Evolutionary conservation across 192 early-diverging fungal species (phyloP).

Genomic region (Podochytrium sp.): DNA sequence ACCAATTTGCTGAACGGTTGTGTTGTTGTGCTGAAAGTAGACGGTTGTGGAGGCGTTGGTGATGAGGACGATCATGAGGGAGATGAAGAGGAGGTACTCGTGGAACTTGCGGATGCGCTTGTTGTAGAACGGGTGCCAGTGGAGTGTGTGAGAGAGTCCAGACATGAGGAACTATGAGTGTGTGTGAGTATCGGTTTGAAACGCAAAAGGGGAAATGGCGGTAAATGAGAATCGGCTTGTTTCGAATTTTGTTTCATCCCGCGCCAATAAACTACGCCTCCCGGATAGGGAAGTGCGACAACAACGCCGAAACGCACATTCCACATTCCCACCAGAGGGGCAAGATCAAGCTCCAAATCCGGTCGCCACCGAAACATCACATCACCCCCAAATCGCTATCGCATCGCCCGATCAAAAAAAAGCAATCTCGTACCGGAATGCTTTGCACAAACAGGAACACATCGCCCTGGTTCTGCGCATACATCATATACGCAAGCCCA

Average conservation of each 20-base stretch:
- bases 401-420: no score
- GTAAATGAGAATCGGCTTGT: no score
- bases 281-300: no score
- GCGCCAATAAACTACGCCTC: no score
- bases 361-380: no score
- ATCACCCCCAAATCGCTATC: no score
- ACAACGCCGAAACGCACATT: no score
- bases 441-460: slow-evolving; percentile 29
- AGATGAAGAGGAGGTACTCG: slow-evolving; percentile 24
- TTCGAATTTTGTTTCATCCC: no score
- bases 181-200: background rate
- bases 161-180: background rate
- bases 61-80: slow-evolving; percentile 8
- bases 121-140: slow-evolving; percentile 37
- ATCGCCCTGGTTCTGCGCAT: slow-evolving; percentile 21
- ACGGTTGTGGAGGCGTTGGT: slow-evolving; percentile 26
- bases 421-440: slow-evolving; percentile 15
- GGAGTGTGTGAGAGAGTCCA: slow-evolving; percentile 23
- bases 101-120: slow-evolving; percentile 24
- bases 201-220: no score
- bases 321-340: no score
- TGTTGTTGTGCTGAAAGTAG: background rate
- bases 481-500: slow-evolving; percentile 25
- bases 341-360: no score
- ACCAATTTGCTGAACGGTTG: background rate